Base-by-base conservation (phyloP, 495 filamentous ascomycete species). In the Penicillium chermesinum region DNA sequence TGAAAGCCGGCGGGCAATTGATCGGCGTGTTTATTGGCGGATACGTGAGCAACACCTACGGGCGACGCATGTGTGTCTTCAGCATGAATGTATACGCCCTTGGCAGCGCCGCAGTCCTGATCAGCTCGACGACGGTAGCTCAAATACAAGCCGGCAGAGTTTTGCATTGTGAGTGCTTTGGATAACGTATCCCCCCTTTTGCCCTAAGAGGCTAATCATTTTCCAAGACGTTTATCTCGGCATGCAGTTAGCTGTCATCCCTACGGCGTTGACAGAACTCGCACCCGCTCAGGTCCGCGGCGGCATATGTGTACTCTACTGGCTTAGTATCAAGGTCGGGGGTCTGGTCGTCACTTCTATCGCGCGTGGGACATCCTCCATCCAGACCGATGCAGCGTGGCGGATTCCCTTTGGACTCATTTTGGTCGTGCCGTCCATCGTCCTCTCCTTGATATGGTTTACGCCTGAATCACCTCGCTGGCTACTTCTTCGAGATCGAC, bases 1-100 rank as follows among this genome's bases (percentile, higher is more conserved):
- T 58, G 2, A 70, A 88, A 20, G 48, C 48, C 14, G 48, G 27
- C 25, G 53, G 53, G n/a, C 45, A 52, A 17, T 37, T 52, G n/a
- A 34, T 52, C 32, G 53, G 62, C 19, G 48, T 67, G 6, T 51
- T 52, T 25, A 16, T 62, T 16, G 67, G 63, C 17, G 58, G 59
- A 17, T 42, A 59, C 3, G 56, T 69, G 19, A 65, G 63, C 41
- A 52, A 58, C 9, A 50, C 39, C 13, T 69, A 57, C 27, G 67
- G 67, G 14, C 57, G 67, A 18, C 54, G 65, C 6, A 62, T 58
- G 59, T 55, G 58, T 27, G 63, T 69, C 50, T 69, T 62, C 30
- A 38, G 49, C 15, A 70, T 70, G 67, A 63, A 48, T 25, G 19
- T 67, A 4, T 67, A 58, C 45, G 65, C 65, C 3, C 47, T 68